phyloP scores from a whole-genome alignment of 2,329 filamentous ascomycete genomes.

The Paraconiothyrium sp. region DNA sequence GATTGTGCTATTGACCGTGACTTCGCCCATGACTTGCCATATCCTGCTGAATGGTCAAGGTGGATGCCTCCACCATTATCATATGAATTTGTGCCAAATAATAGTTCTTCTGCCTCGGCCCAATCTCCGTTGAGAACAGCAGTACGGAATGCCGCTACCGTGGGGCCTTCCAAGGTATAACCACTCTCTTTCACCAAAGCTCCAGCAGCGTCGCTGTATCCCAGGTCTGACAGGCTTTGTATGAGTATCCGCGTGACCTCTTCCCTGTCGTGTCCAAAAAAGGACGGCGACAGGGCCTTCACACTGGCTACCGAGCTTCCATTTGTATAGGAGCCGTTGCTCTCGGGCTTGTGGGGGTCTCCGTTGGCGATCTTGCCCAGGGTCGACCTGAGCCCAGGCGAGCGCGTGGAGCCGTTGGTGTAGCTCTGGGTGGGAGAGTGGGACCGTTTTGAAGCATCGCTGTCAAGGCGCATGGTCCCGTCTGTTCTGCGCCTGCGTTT shows the following conservation, averaged over 20 bases:
- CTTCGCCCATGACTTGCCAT: slow-evolving; percentile 46
- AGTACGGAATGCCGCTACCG: slow-evolving; percentile 84
- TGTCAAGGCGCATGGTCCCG: slow-evolving; percentile 55
- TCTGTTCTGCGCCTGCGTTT: slow-evolving; percentile 56
- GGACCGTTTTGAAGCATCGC: slow-evolving; percentile 52
- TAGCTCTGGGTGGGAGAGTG: slow-evolving; percentile 48
- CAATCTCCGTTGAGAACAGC: slow-evolving; percentile 84
- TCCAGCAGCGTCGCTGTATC: slow-evolving; percentile 80
- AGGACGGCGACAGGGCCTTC: slow-evolving; percentile 57
- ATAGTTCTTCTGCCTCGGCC: slow-evolving; percentile 82
- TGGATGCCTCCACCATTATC: slow-evolving; percentile 56
- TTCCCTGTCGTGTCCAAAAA: slow-evolving; percentile 88
- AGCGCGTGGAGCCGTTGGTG: slow-evolving; percentile 52
- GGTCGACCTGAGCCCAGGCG: slow-evolving; percentile 43
- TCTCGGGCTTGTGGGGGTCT: slow-evolving; percentile 50
- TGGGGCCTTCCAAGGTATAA: slow-evolving; percentile 83
- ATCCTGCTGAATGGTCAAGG: slow-evolving; percentile 40
- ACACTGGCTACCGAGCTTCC: slow-evolving; percentile 47
- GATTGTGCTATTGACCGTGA: slow-evolving; percentile 35
- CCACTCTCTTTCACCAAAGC: slow-evolving; percentile 83
- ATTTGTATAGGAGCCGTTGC: slow-evolving; percentile 57
- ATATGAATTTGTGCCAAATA: slow-evolving; percentile 66
- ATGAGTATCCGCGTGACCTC: slow-evolving; percentile 93
- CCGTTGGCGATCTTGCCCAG: slow-evolving; percentile 53
- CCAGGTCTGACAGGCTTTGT: slow-evolving; percentile 88